A percentile compares a stretch with the other conserved stretches of the same genome.
phyloP scores from a whole-genome alignment of 352 stramenopile genomes.

The Globisporangium cederbergense region DNA sequence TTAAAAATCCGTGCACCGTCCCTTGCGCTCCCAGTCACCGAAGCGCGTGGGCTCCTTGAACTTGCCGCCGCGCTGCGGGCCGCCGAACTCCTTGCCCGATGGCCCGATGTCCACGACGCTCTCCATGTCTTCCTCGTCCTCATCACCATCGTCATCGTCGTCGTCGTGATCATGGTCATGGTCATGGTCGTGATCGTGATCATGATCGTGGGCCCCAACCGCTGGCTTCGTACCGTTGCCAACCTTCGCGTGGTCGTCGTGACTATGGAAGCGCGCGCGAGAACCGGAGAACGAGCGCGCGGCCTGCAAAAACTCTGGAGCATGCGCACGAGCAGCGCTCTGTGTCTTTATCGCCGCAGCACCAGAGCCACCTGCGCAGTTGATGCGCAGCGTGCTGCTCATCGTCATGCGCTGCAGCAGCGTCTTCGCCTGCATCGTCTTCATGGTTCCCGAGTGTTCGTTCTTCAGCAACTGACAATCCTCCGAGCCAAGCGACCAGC shows the following conservation, averaged over 20 bases:
- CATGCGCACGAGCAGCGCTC: background rate
- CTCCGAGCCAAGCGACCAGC: no score
- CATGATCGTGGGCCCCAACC: conserved; percentile 23
- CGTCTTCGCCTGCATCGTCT: conserved; percentile 4
- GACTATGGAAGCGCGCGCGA: conserved; percentile 23
- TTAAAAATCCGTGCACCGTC: conserved; percentile 95
- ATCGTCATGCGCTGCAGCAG: background rate
- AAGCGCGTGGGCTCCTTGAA: conserved; percentile 95
- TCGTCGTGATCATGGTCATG: conserved; percentile 22
- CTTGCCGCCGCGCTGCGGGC: conserved; percentile 89
- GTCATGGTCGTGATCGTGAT: conserved; percentile 22
- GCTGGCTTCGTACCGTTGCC: conserved; percentile 23
- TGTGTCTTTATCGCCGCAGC: background rate
- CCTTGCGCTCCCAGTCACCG: conserved; percentile 98
- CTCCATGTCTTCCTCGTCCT: conserved; percentile 90
- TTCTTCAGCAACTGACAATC: background rate
- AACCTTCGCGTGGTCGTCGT: conserved; percentile 34
- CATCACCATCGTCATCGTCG: conserved; percentile 38
- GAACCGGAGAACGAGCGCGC: conserved; percentile 29
- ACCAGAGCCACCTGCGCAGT: background rate
- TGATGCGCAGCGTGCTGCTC: conserved; percentile 1
- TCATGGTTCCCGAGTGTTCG: conserved; percentile 6
- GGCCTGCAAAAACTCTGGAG: background rate
- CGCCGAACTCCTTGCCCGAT: conserved; percentile 90
- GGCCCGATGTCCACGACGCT: conserved; percentile 93